phyloP scores from a whole-genome alignment of 345 rosid genomes.

The Sapria himalayana region DNA sequence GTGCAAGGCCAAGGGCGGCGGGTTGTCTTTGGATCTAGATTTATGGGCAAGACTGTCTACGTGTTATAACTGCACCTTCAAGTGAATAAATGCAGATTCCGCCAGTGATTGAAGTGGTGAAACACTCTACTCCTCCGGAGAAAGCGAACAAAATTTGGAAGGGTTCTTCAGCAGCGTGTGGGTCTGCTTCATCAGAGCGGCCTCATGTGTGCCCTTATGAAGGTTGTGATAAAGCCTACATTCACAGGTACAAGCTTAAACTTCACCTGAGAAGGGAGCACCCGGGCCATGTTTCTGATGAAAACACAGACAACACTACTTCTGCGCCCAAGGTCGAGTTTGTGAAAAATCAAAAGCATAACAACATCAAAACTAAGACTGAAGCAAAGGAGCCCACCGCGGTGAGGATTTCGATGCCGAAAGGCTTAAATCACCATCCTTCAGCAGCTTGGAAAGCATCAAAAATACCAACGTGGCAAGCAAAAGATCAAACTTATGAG shows the following conservation, averaged over 20 bases:
- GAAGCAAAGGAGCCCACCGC: slow-evolving; percentile 46
- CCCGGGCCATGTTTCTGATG: slow-evolving; percentile 61
- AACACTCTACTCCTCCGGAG: slow-evolving; percentile 49
- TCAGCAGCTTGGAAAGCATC: slow-evolving; percentile 19
- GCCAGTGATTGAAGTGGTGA: slow-evolving; percentile 33
- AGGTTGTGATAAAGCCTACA: slow-evolving; percentile 82
- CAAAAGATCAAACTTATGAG: slow-evolving; percentile 33
- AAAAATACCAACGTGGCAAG: slow-evolving; percentile 48
- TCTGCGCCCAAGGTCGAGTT: slow-evolving; percentile 33
- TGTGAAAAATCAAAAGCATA: slow-evolving; percentile 40
- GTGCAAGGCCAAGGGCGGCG: too few species aligned
- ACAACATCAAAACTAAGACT: slow-evolving; percentile 39
- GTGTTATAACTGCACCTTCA: too few species aligned
- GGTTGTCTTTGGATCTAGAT: too few species aligned
- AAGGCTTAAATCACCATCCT: slow-evolving; percentile 40
- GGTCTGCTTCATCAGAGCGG: slow-evolving; percentile 54
- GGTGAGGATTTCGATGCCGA: slow-evolving; percentile 28
- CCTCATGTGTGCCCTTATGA: slow-evolving; percentile 87
- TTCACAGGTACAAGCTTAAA: slow-evolving; percentile 93
- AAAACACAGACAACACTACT: slow-evolving; percentile 38
- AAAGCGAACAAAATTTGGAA: slow-evolving; percentile 35
- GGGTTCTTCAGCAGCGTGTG: slow-evolving; percentile 34
- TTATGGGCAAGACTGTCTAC: too few species aligned
- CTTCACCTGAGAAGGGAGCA: slow-evolving; percentile 88
- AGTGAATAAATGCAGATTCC: too few species aligned